Percentiles rank a stretch among this genome's conserved stretches.
These are phyloP conservation scores for Pyricularia grisea DNA, from an alignment of 2,329 filamentous ascomycete genomes.

Conservation along the genomic window DNA sequence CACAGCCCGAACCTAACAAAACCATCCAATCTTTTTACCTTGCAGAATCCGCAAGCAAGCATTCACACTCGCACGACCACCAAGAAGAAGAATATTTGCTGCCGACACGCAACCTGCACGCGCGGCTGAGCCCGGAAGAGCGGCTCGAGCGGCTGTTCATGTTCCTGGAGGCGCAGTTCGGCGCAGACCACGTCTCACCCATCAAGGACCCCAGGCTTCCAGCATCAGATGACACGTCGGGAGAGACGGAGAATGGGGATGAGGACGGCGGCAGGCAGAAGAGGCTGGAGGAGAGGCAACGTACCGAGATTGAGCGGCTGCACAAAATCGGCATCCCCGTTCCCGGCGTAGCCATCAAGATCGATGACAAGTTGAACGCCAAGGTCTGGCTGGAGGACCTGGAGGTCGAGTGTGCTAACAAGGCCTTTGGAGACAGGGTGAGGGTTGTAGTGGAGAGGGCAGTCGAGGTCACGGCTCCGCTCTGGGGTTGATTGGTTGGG, in stretches of 20 bases:
- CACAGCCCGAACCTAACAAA: background rate
- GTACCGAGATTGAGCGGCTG: conserved; percentile 64
- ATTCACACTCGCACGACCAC: conserved; percentile 37
- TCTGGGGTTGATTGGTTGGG: conserved; percentile 40
- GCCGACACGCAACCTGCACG: conserved; percentile 59
- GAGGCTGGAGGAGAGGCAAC: conserved; percentile 43
- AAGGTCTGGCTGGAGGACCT: conserved; percentile 87
- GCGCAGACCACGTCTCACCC: conserved; percentile 69
- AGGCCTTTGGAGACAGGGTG: conserved; percentile 73
- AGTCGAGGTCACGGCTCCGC: conserved; percentile 74
- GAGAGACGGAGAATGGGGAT: conserved; percentile 14
- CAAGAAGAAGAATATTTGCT: conserved; percentile 19
- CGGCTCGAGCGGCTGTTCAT: conserved; percentile 80
- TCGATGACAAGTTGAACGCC: conserved; percentile 84
- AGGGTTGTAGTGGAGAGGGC: conserved; percentile 83
- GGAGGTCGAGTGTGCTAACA: conserved; percentile 77
- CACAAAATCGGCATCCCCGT: conserved; percentile 83
- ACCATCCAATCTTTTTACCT: conserved; percentile 14
- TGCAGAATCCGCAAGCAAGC: conserved; percentile 50
- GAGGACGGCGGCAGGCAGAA: conserved; percentile 26
- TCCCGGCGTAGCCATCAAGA: conserved; percentile 75
- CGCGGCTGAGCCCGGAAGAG: conserved; percentile 61
- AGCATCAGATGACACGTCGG: conserved; percentile 10
- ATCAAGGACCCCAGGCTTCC: conserved; percentile 57
- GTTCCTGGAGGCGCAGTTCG: conserved; percentile 97